phyloP scores from a whole-genome alignment of 306 rosid species.

The Amphicarpaea edgeworthii region DNA sequence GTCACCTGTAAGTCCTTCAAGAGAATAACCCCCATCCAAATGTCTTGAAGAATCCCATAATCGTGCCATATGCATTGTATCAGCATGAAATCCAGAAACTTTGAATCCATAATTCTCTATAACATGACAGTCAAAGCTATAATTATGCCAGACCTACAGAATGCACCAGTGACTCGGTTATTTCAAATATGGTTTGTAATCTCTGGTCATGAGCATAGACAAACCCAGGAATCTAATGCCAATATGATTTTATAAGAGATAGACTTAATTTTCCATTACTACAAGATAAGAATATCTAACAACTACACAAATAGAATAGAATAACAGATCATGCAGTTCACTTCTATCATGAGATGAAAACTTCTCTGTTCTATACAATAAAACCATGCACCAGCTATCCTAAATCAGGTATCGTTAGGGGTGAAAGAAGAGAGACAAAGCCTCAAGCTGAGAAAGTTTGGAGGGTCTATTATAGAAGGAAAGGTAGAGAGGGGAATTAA shows the following conservation, averaged over 20 bases:
- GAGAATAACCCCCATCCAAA: conserved; percentile 86
- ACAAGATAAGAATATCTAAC: neutral
- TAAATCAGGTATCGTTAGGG: no score
- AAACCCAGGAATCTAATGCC: neutral
- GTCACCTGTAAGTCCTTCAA: conserved; percentile 86
- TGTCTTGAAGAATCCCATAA: conserved; percentile 96
- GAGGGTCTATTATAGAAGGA: no score
- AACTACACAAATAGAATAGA: neutral
- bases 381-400: neutral
- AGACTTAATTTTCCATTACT: neutral
- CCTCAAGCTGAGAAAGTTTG: no score
- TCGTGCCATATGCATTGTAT: conserved; percentile 99
- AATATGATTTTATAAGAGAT: conserved; percentile 1
- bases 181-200: conserved; percentile 39
- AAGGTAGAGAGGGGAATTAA: no score
- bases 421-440: no score
- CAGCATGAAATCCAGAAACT: conserved; percentile 95
- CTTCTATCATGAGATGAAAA: neutral
- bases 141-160: conserved; percentile 96
- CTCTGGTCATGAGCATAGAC: conserved; percentile 1
- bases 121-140: conserved; percentile 93
- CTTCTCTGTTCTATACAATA: neutral
- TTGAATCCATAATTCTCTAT: conserved; percentile 90
- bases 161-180: conserved; percentile 47
- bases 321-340: neutral